Base-by-base conservation (phyloP, 164 flowering plant genomes). In the Vitis vinifera region DNA sequence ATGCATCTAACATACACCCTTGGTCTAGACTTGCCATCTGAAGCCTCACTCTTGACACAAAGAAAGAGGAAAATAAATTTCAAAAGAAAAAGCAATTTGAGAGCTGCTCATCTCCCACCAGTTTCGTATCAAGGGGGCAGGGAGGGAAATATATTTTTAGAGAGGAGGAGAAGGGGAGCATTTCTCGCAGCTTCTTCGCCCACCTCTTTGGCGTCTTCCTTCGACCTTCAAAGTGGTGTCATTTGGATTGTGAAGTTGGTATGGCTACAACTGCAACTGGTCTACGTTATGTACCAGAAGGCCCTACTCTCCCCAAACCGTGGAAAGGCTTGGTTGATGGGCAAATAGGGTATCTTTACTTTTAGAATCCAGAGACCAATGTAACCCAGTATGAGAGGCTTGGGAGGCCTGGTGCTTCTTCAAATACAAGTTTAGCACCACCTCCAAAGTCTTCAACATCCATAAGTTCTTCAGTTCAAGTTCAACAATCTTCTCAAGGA, bases 261-360 rank as follows among this genome's bases (percentile, higher is more conserved):
- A 89, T 88, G 91, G 90, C 89, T 72, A 86, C 86, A n/a, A 70
- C 87, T 53, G 89, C 84, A 56, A 76, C 57, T 69, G 86, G 86
- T 62, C 86, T 87, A 17, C 86, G 97, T 0, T 94, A 89, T 80
- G 97, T 97, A 10, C 91, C 93, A 5, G 86, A 84, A 62, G 97
- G 92, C 62, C 98, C 97, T 1, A 85, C 94, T 51, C 96, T 94
- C 13, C 98, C 98, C 0, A 92, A 92, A 64, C 98, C 98, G 62
- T 94, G 98, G 98, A 91, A 68, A 79, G 98, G 93, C 10, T 77
- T 94, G 10, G 91, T 94, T 68, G 98, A 94, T 83, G 93, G 94
- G 12, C 88, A 74, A 59, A 92, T 97, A 52, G 97, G 98, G 3
- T 88, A 88, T 76, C 76, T 94, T 27, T 94, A 94, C 78, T 94